Conservation (phyloP, 164 flowering plant genomes). For the Brasenia schreberi region DNA sequence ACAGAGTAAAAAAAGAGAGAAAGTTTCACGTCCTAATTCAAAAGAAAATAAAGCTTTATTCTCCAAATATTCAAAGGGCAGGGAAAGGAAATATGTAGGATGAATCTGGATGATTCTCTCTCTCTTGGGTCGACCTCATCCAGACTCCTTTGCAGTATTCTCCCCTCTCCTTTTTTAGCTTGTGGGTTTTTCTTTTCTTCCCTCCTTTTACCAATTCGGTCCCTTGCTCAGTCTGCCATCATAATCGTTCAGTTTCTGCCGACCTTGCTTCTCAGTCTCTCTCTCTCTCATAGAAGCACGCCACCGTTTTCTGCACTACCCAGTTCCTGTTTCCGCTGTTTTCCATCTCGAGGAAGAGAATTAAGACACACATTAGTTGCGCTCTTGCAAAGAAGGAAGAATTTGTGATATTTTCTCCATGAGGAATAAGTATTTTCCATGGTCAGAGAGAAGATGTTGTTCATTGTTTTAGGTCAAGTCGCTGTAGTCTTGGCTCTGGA, state of each 20-base stretch:
- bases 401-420: not conserved
- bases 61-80: not conserved
- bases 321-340: constrained; percentile 8
- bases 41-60: not conserved
- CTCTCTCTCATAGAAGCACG: constrained; percentile 9
- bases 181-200: constrained; percentile 4
- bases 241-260: constrained; percentile 24
- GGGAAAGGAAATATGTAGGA: not conserved
- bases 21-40: constrained; percentile 30
- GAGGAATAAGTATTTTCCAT: not conserved
- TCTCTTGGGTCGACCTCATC: constrained; percentile 17
- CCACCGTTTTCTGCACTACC: constrained; percentile 10
- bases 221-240: constrained; percentile 21
- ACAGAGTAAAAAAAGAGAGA: constrained; percentile 46
- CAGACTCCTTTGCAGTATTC: constrained; percentile 19
- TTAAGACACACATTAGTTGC: not conserved
- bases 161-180: constrained; percentile 8
- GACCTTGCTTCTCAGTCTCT: not conserved
- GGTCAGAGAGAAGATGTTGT: not conserved
- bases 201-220: constrained; percentile 2
- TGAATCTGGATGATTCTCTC: constrained; percentile 18
- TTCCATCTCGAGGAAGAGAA: constrained; percentile 4
- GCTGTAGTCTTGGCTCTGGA: constrained; percentile 5
- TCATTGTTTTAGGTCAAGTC: not conserved
- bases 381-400: not conserved